Percentiles rank a stretch among this genome's conserved stretches.
Conservation (phyloP, 2,329 filamentous ascomycete genomes). For the Hypoxylon sp. region DNA sequence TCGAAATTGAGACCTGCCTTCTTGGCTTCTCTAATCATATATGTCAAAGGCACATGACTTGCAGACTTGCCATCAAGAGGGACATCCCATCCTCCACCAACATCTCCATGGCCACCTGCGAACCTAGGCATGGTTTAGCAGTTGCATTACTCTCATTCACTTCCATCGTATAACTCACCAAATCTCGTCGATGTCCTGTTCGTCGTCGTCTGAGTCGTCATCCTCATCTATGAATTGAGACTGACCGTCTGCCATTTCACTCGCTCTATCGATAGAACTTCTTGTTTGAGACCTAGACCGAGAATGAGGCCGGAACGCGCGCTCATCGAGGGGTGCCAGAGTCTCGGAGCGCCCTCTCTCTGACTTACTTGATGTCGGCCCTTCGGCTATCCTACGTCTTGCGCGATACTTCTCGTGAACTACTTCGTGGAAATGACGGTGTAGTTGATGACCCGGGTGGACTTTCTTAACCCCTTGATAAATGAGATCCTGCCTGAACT, state of each 20-base stretch:
- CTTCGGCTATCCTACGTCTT: conserved; percentile 38
- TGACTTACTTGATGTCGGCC: conserved; percentile 6
- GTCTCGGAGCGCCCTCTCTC: conserved; percentile 42
- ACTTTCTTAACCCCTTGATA: conserved; percentile 62
- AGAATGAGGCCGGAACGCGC: conserved; percentile 54
- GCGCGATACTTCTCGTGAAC: conserved; percentile 58
- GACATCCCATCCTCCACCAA: conserved; percentile 82
- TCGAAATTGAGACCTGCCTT: conserved; percentile 80
- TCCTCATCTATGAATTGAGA: conserved; percentile 56
- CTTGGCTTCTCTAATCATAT: conserved; percentile 77
- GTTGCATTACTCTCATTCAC: background rate
- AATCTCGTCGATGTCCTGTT: conserved; percentile 83
- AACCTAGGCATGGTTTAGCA: conserved; percentile 62
- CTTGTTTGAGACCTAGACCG: conserved; percentile 53
- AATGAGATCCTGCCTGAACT: conserved; percentile 79
- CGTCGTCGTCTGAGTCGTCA: conserved; percentile 61
- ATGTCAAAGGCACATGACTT: conserved; percentile 77
- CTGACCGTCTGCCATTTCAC: conserved; percentile 50
- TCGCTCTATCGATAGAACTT: conserved; percentile 39
- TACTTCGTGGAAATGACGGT: conserved; percentile 39
- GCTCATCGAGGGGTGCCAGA: conserved; percentile 48
- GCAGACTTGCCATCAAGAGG: conserved; percentile 71
- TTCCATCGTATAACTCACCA: conserved; percentile 60
- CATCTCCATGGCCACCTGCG: conserved; percentile 82
- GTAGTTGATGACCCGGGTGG: conserved; percentile 32